Conservation (phyloP, 2,329 filamentous ascomycete species). For the Endothia cerciana region DNA sequence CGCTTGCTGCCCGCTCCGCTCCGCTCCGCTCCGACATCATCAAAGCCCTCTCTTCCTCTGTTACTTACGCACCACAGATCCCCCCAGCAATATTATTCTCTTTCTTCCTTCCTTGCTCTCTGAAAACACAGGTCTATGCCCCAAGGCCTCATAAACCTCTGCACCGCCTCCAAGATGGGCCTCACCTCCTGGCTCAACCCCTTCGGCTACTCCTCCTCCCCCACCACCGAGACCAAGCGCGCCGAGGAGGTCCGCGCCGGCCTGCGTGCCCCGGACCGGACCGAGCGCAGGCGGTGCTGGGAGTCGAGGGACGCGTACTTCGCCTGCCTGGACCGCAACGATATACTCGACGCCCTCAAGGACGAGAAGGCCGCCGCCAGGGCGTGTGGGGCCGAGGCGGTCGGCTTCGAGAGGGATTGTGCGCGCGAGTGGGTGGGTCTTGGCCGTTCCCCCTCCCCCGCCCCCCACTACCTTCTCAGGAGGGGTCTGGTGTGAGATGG, state of each 20-base stretch:
- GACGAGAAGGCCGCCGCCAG: conserved; percentile 45
- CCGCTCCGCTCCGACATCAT: too few species aligned
- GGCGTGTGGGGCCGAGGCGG: conserved; percentile 46
- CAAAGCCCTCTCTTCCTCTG: conserved; percentile 3
- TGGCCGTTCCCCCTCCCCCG: neutral
- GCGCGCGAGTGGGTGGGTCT: conserved; percentile 83
- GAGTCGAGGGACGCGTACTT: conserved; percentile 88
- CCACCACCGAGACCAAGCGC: conserved; percentile 44
- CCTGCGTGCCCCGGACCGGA: conserved; percentile 78
- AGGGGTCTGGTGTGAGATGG: neutral
- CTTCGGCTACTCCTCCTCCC: conserved; percentile 41
- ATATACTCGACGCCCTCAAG: conserved; percentile 71
- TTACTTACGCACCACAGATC: conserved; percentile 1
- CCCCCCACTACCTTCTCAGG: neutral
- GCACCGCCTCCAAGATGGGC: conserved; percentile 46
- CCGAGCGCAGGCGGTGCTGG: conserved; percentile 84
- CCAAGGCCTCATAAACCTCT: conserved; percentile 17
- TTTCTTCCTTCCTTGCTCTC: neutral
- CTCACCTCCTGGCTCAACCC: conserved; percentile 56
- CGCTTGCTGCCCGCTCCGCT: conserved; percentile 1
- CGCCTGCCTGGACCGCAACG: conserved; percentile 78
- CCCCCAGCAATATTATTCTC: neutral
- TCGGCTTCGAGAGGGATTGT: conserved; percentile 81
- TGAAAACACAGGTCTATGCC: conserved; percentile 11
- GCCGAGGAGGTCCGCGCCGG: conserved; percentile 60